Evolutionary conservation across 2,329 filamentous ascomycete species (phyloP).

Genomic region (Colletotrichum horii): DNA sequence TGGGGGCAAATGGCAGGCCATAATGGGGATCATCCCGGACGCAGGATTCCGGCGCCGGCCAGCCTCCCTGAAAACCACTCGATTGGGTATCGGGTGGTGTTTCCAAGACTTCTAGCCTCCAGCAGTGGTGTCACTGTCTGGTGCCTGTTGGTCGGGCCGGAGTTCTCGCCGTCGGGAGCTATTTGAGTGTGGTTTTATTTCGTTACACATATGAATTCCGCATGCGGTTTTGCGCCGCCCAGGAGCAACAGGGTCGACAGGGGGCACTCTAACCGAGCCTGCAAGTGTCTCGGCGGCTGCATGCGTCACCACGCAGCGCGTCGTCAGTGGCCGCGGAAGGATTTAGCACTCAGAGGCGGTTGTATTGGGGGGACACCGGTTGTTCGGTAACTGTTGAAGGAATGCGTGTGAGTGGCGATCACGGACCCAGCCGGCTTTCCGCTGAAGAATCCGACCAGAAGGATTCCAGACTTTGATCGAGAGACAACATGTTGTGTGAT

Average conservation of each 20-base stretch:
- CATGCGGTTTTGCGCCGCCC: not conserved
- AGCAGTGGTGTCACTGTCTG: not conserved
- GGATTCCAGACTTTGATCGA: not conserved
- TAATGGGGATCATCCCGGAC: conserved; percentile 4
- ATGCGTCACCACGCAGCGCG: not conserved
- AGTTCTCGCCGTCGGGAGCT: not conserved
- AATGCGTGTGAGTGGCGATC: not conserved
- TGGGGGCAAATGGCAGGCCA: not conserved
- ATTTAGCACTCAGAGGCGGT: not conserved
- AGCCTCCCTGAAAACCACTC: not conserved
- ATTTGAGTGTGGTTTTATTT: not conserved
- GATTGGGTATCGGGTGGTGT: not conserved
- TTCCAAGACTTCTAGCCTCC: not conserved
- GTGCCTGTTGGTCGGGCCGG: not conserved
- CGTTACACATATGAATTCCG: not conserved
- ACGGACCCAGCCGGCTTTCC: not conserved
- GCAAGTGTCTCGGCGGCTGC: not conserved
- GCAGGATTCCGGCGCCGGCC: not conserved
- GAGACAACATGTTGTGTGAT: not conserved
- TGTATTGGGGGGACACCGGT: not conserved
- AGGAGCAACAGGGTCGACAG: not conserved
- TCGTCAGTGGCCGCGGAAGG: not conserved
- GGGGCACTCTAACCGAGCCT: not conserved
- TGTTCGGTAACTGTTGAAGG: not conserved
- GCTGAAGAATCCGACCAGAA: not conserved